A percentile compares a stretch with the other conserved stretches of the same genome.
phyloP scores from a whole-genome alignment of 2,329 filamentous ascomycete species.

The Gaeumannomyces sp. region DNA sequence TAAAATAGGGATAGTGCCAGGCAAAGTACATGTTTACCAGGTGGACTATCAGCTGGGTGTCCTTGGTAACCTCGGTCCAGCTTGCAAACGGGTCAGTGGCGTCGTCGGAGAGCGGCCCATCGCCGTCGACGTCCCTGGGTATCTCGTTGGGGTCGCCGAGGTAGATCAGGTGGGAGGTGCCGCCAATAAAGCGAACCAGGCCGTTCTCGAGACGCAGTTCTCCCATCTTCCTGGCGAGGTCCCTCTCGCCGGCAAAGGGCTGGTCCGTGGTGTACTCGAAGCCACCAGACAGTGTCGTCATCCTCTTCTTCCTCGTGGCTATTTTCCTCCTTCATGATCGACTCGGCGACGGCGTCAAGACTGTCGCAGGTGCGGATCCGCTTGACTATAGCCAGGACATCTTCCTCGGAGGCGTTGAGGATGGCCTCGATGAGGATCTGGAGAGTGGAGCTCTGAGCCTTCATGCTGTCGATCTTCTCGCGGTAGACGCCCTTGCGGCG shows the following conservation, averaged over 20 bases:
- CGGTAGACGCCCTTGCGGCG: constrained; percentile 95
- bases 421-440: constrained; percentile 92
- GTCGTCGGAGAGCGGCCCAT: constrained; percentile 27
- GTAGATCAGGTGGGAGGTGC: constrained; percentile 89
- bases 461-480: constrained; percentile 82
- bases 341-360: constrained; percentile 49
- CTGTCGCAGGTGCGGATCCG: constrained; percentile 82
- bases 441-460: constrained; percentile 79
- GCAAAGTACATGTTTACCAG: constrained; percentile 97
- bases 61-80: constrained; percentile 82
- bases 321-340: constrained; percentile 41
- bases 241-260: constrained; percentile 58
- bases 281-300: constrained; percentile 21
- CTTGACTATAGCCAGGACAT: constrained; percentile 73
- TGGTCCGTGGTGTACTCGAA: constrained; percentile 35
- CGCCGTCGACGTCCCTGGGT: constrained; percentile 21
- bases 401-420: constrained; percentile 82
- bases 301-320: constrained; percentile 30
- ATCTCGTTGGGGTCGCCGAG: constrained; percentile 46
- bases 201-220: constrained; percentile 83
- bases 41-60: constrained; percentile 73
- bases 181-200: constrained; percentile 83
- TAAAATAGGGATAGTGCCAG: constrained; percentile 97
- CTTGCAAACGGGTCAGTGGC: constrained; percentile 61
- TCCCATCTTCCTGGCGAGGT: constrained; percentile 88